Conservation (phyloP, 2,329 filamentous ascomycete genomes). For the Neopestalotiopsis sp. region DNA sequence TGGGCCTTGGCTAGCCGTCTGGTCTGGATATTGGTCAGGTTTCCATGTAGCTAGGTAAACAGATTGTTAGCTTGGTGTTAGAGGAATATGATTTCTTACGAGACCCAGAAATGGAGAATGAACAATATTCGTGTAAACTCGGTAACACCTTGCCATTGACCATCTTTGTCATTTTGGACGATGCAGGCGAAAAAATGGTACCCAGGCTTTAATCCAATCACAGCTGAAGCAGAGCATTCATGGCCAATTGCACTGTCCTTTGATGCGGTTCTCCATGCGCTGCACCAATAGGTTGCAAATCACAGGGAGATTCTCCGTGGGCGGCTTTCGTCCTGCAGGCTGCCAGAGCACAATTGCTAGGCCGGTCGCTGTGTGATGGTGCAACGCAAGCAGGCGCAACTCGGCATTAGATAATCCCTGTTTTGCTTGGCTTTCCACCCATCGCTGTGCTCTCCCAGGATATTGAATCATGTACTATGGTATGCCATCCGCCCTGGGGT, state of each 20-base stretch:
- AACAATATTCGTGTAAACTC: neutral
- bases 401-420: neutral
- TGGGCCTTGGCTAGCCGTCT: neutral
- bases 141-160: neutral
- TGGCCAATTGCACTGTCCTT: neutral
- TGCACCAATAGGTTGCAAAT: neutral
- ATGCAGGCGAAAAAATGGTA: too few relatives aligned
- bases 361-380: neutral
- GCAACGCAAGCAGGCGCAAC: neutral
- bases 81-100: neutral
- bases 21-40: neutral
- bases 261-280: neutral
- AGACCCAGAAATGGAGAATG: too few relatives aligned
- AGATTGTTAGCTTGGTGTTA: neutral
- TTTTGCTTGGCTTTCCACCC: neutral
- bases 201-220: too few relatives aligned
- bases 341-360: neutral
- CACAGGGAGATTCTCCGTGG: neutral
- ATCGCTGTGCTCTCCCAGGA: neutral
- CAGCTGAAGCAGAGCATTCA: neutral
- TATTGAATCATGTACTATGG: neutral
- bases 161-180: neutral
- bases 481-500: neutral
- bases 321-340: neutral
- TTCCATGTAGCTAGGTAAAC: neutral